phyloP scores from a whole-genome alignment of 257 asterid genomes.

The Schizonepeta tenuifolia region DNA sequence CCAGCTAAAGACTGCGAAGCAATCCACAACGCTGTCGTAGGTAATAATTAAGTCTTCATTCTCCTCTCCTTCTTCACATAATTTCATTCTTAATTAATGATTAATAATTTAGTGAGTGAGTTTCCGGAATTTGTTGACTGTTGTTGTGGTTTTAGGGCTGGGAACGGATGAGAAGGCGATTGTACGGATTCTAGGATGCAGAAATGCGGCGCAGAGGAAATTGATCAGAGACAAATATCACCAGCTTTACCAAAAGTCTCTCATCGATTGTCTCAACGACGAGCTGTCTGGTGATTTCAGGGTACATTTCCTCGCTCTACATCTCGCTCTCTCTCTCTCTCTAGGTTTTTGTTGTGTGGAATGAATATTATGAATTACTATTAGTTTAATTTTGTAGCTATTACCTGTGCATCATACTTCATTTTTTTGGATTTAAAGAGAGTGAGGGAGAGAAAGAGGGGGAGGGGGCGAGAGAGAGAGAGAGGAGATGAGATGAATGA shows the following conservation, averaged over 20 bases:
- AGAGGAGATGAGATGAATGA: too few species aligned
- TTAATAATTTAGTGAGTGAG: neutral
- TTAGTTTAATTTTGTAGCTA: neutral
- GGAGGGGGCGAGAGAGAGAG: too few species aligned
- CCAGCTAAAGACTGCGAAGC: constrained; percentile 65
- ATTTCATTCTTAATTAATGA: too few species aligned
- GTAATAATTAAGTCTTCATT: neutral
- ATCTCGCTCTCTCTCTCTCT: neutral
- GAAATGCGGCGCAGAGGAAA: constrained; percentile 70
- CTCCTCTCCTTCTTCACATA: too few species aligned
- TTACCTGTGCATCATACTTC: neutral
- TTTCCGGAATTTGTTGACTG: neutral
- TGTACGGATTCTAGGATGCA: constrained; percentile 59
- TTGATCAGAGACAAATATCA: constrained; percentile 61
- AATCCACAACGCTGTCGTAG: constrained; percentile 45
- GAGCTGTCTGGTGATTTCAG: constrained; percentile 82
- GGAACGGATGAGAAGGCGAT: constrained; percentile 77
- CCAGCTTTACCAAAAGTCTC: constrained; percentile 61
- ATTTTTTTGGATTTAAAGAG: neutral
- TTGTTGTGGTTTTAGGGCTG: constrained; percentile 50
- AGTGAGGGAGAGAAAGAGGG: too few species aligned
- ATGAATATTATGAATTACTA: too few species aligned
- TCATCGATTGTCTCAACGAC: constrained; percentile 49
- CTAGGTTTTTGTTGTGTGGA: neutral
- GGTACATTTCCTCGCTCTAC: constrained; percentile 41